Base-by-base conservation (phyloP, 2,329 filamentous ascomycete genomes). In the Bipolaris bicolor region DNA sequence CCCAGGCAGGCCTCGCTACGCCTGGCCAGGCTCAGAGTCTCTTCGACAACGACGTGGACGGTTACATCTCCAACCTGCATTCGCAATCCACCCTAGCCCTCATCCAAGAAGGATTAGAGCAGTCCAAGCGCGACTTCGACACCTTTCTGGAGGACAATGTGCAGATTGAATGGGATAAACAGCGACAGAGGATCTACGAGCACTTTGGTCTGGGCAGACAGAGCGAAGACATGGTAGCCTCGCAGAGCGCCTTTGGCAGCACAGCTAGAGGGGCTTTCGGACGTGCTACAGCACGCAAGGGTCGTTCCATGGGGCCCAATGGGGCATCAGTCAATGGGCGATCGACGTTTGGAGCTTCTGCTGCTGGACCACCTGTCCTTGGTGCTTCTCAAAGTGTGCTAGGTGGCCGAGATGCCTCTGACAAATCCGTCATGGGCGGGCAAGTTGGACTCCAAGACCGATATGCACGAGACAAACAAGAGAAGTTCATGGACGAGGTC, bases 121-220 rank as follows among this genome's bases (percentile, higher is more conserved):
- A 93, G 70, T 95, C 93, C 3, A 89, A 94, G 58, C 87, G 88
- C 54, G 95, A 98, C 72, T 98, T 99, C 74, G 93, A 99, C 74
- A 85, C 86, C 59, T 98, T 97, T 75, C 83, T 99, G 54, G 93
- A 98, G 74, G 93, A 97, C 69, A 96, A 96, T 72, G 88, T 98
- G 48, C 91, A 92, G 29, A 89, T 96, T 81, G 92, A 98, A 75
- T 98, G 95, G 93, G 93, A 97, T 67, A 89, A 90, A 15, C 94
- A 98, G 79, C 89, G 94, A 61, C 91, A 90, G 76, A 88, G 88
- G 64, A 97, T 99, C 63, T 98, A 97, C 77, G 88, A 97, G 70
- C 95, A 99, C 77, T 98, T 99, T 76, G 95, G 95, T 13, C 89
- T 99, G 15, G 82, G 80, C 41, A 80, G 78, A 61, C 80, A 75